A percentile compares a stretch with the other conserved stretches of the same genome.
Conservation (phyloP, 129 eudicot species). For the Lonicera japonica region DNA sequence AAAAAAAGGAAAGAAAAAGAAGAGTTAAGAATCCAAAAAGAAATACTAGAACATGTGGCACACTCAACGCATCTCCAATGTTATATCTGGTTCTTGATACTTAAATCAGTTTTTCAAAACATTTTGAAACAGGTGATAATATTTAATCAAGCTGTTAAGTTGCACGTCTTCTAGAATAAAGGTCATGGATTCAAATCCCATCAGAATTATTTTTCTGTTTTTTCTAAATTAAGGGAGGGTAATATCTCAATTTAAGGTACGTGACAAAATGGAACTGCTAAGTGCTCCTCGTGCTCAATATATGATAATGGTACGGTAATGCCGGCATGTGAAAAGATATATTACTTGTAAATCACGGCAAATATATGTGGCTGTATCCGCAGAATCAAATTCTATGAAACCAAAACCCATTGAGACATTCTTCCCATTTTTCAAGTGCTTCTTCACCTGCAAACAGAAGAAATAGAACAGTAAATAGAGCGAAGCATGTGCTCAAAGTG, state of each 20-base stretch:
- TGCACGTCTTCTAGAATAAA: no score
- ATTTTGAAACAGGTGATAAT: no score
- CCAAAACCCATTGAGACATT: constrained; percentile 91
- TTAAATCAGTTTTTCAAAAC: no score
- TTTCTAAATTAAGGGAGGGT: not conserved
- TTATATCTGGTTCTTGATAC: no score
- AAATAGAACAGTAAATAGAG: constrained; percentile 3
- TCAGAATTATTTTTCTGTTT: no score
- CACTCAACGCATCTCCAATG: no score
- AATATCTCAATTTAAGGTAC: no score
- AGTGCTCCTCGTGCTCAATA: not conserved
- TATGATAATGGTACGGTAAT: no score
- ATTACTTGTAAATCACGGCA: constrained; percentile 73
- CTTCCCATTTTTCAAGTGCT: constrained; percentile 84
- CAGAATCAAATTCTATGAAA: constrained; percentile 80
- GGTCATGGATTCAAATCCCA: no score
- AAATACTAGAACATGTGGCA: no score
- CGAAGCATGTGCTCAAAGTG: not conserved
- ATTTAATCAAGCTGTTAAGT: no score
- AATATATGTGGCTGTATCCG: constrained; percentile 59
- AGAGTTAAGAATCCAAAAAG: no score
- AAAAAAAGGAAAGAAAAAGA: not conserved
- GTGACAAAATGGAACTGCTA: not conserved
- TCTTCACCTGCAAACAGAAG: constrained; percentile 49
- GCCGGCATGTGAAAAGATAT: not conserved